These are phyloP conservation scores for Aspergillus egyptiacus DNA, from an alignment of 495 filamentous ascomycete species.

Conservation along the genomic window DNA sequence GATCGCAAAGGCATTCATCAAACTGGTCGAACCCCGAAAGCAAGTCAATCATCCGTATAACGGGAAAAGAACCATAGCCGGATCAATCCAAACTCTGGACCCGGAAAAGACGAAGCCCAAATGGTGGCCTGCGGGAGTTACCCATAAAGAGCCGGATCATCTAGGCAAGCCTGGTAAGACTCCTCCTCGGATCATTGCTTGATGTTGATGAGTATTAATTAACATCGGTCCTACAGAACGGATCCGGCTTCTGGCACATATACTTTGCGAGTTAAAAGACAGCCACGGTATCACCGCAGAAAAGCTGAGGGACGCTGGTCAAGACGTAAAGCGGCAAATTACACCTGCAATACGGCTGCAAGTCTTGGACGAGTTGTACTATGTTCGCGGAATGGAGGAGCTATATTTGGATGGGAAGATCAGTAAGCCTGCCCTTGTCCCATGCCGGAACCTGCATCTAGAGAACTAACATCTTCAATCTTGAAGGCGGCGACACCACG, in stretches of 20 bases:
- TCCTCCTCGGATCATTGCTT: not conserved
- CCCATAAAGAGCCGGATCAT: constrained; percentile 78
- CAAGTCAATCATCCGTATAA: constrained; percentile 74
- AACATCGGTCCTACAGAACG: constrained; percentile 42
- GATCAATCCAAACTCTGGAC: constrained; percentile 34
- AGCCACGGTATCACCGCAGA: constrained; percentile 38
- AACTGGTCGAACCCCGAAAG: constrained; percentile 70
- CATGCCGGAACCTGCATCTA: not conserved
- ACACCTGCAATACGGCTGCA: constrained; percentile 27
- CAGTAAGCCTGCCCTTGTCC: constrained; percentile 38
- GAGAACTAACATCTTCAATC: not conserved
- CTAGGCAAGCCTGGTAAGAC: constrained; percentile 60
- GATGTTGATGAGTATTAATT: constrained; percentile 1
- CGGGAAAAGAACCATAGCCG: constrained; percentile 41
- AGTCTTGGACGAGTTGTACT: constrained; percentile 61
- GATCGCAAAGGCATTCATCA: constrained; percentile 70
- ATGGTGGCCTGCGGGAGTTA: constrained; percentile 71
- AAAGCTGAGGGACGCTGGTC: constrained; percentile 39
- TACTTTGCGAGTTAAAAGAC: constrained; percentile 46
- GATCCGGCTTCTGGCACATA: constrained; percentile 54
- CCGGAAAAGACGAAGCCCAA: constrained; percentile 50
- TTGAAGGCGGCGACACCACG: constrained; percentile 18
- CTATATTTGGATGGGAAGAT: constrained; percentile 53
- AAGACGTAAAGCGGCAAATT: constrained; percentile 38
- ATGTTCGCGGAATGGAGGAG: constrained; percentile 59